Evolutionary conservation across 768 basidiomycete species (phyloP).

Genomic region (Tremella fuciformis): DNA sequence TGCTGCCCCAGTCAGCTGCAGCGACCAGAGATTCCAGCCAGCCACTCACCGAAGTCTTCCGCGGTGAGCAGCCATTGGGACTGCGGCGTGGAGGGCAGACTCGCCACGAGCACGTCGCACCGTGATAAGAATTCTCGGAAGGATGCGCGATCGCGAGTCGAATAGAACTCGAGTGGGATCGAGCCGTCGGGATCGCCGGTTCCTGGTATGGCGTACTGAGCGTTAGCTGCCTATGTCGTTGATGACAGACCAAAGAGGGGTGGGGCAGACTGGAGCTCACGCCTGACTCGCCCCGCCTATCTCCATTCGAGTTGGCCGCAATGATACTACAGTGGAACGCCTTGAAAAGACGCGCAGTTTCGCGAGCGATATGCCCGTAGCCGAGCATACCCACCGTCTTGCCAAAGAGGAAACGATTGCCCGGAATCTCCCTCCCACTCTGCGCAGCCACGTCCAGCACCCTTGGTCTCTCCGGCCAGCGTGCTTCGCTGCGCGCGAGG

Average conservation of each 20-base stretch:
- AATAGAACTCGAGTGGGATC: constrained; percentile 42
- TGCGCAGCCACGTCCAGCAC: too few species aligned
- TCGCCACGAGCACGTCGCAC: constrained; percentile 44
- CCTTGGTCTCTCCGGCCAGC: too few species aligned
- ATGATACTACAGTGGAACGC: constrained; percentile 44
- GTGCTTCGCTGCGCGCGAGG: neutral
- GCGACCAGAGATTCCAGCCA: constrained; percentile 14
- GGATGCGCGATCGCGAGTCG: constrained; percentile 29
- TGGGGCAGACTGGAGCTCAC: too few species aligned
- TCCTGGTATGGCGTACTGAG: constrained; percentile 43
- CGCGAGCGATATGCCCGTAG: constrained; percentile 46
- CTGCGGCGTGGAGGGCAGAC: constrained; percentile 48
- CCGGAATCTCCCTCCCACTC: neutral
- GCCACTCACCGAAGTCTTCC: constrained; percentile 38
- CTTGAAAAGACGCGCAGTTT: constrained; percentile 47
- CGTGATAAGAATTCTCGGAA: constrained; percentile 39
- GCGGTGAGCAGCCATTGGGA: too few species aligned
- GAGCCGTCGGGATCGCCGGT: constrained; percentile 48
- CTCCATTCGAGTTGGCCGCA: constrained; percentile 49
- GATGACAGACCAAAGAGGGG: too few species aligned
- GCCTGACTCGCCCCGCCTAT: constrained; percentile 43
- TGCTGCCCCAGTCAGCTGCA: constrained; percentile 12
- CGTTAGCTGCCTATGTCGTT: too few species aligned
- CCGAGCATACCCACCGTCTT: constrained; percentile 23
- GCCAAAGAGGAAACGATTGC: neutral